Evolutionary conservation across 2,329 filamentous ascomycete genomes (phyloP).

Genomic region (Dactylellina haptotyla): DNA sequence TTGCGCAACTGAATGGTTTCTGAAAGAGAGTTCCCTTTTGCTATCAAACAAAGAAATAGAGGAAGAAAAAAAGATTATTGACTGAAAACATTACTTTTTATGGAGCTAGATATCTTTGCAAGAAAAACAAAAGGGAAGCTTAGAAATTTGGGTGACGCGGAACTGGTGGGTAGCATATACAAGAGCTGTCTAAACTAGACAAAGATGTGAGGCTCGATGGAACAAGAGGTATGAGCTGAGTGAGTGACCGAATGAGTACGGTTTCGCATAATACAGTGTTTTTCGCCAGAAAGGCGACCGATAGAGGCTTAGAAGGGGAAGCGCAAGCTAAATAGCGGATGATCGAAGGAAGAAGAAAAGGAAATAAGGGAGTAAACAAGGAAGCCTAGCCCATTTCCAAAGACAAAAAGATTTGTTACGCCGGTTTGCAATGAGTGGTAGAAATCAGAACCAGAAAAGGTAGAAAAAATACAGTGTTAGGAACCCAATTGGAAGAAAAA

Average conservation of each 20-base stretch:
- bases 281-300: too few species aligned
- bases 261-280: too few species aligned
- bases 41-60: background rate
- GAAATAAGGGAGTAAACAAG: constrained; percentile 34
- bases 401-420: constrained; percentile 56
- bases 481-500: constrained; percentile 18
- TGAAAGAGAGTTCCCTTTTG: too few species aligned
- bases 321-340: background rate
- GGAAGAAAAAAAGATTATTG: background rate
- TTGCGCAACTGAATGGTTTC: background rate
- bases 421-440: constrained; percentile 57
- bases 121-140: background rate
- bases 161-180: too few species aligned
- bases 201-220: background rate
- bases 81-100: constrained; percentile 34
- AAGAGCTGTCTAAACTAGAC: background rate
- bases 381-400: constrained; percentile 56
- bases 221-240: background rate
- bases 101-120: background rate
- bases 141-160: background rate
- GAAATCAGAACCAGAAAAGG: constrained; percentile 55
- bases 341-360: constrained; percentile 35
- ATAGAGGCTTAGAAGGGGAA: too few species aligned
- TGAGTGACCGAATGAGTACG: background rate
- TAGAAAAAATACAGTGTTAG: too few species aligned